Evolutionary conservation across 495 filamentous ascomycete species (phyloP).

Genomic region (Penicillium taxi): DNA sequence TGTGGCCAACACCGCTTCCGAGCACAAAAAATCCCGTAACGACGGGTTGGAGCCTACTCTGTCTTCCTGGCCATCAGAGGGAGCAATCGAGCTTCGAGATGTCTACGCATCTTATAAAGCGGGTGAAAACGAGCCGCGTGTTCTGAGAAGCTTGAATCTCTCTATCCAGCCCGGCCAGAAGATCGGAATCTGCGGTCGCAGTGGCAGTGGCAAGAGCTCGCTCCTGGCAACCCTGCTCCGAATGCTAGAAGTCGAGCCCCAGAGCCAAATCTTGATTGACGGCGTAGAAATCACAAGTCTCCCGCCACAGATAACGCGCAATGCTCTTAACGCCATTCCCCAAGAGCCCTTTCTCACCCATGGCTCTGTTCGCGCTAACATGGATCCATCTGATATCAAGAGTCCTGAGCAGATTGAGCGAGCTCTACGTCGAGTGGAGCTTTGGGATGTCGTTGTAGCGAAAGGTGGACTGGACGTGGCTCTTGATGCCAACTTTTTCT

Average conservation of each 20-base stretch:
- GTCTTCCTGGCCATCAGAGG: slow-evolving; percentile 2
- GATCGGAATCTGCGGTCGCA: slow-evolving; percentile 18
- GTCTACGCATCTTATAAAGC: slow-evolving; percentile 5
- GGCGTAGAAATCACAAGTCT: slow-evolving; percentile 8
- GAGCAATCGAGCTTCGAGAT: slow-evolving; percentile 3
- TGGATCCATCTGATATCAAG: slow-evolving; percentile 19
- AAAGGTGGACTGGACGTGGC: slow-evolving; percentile 17
- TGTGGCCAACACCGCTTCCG: slow-evolving; percentile 1
- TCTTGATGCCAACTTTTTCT: slow-evolving; percentile 10
- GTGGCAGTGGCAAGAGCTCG: slow-evolving; percentile 28
- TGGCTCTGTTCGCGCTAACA: slow-evolving; percentile 26
- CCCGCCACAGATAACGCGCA: slow-evolving; percentile 11
- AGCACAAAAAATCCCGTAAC: slow-evolving; percentile 1
- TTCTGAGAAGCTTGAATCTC: slow-evolving; percentile 2
- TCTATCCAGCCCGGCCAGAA: slow-evolving; percentile 1
- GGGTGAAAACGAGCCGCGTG: background rate
- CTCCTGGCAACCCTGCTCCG: slow-evolving; percentile 23
- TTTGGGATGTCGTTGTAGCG: slow-evolving; percentile 11
- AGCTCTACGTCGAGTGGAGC: slow-evolving; percentile 16
- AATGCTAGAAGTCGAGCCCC: slow-evolving; percentile 16
- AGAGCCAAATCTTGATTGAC: slow-evolving; percentile 11
- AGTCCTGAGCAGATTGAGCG: slow-evolving; percentile 11
- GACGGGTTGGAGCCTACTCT: too few relatives aligned
- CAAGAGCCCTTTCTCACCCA: slow-evolving; percentile 28
- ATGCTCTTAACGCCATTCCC: slow-evolving; percentile 23